Percentiles rank a stretch among this genome's conserved stretches.
Evolutionary conservation across 148 eudicot genomes (phyloP).

Genomic region (Rhododendron simsii): DNA sequence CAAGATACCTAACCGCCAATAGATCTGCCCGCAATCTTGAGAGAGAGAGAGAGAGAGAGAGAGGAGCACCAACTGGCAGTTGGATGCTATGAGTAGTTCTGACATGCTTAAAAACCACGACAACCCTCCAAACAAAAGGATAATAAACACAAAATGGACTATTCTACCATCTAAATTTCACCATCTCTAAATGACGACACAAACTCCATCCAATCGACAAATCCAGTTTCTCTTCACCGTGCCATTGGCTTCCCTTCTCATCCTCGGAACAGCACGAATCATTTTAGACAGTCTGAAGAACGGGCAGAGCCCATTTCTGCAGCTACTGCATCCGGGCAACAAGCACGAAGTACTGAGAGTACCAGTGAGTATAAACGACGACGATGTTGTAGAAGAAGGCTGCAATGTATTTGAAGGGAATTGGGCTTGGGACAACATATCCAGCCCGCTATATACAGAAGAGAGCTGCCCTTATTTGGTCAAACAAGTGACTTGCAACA

Average conservation of each 20-base stretch:
- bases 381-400: constrained; percentile 54
- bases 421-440: constrained; percentile 72
- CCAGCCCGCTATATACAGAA: constrained; percentile 61
- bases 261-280: constrained; percentile 55
- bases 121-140: constrained; percentile 12
- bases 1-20: constrained; percentile 4
- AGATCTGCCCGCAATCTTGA: neutral
- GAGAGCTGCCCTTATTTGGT: constrained; percentile 68
- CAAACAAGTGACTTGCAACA: constrained; percentile 74
- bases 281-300: constrained; percentile 53
- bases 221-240: constrained; percentile 51
- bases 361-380: constrained; percentile 27
- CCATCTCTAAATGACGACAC: constrained; percentile 37
- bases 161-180: neutral
- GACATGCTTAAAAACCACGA: constrained; percentile 42
- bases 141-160: neutral
- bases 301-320: constrained; percentile 22
- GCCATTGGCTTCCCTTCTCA: constrained; percentile 54
- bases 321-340: constrained; percentile 25
- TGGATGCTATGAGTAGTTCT: constrained; percentile 26
- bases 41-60: neutral
- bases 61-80: constrained; percentile 57
- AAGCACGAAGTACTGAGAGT: constrained; percentile 8
- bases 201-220: constrained; percentile 32
- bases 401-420: constrained; percentile 78